Evolutionary conservation across 495 filamentous ascomycete species (phyloP).

Genomic region (Neurospora cerealis): DNA sequence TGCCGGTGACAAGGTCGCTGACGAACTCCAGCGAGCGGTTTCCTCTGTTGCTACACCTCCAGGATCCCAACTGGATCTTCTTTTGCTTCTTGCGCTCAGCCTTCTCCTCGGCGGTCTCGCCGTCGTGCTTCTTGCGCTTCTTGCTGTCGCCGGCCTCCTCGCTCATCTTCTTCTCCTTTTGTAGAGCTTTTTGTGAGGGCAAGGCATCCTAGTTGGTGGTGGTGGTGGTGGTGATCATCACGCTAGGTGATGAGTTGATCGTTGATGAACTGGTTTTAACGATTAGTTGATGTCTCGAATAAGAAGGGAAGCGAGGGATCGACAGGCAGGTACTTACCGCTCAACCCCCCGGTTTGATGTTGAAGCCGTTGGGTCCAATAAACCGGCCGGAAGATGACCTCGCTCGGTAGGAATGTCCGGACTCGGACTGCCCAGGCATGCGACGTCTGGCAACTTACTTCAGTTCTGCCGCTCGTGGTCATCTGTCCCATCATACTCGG

Average conservation of each 20-base stretch:
- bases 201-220: not conserved
- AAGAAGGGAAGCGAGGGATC: not conserved
- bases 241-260: not conserved
- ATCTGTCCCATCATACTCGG: slow-evolving; percentile 12
- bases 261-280: not conserved
- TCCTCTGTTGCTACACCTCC: not conserved
- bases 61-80: not conserved
- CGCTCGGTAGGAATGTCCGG: not conserved
- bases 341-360: not conserved
- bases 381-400: not conserved
- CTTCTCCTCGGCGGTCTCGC: not conserved
- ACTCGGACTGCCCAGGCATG: not conserved
- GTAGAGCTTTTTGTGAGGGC: not conserved
- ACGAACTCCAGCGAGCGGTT: not conserved
- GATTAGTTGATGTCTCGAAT: not conserved
- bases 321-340: not conserved
- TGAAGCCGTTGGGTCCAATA: not conserved
- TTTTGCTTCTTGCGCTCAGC: not conserved
- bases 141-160: not conserved
- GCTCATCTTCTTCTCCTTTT: not conserved
- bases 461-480: not conserved
- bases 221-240: not conserved
- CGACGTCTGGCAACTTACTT: no score
- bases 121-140: not conserved
- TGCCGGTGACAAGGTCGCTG: not conserved